Base-by-base conservation (phyloP, 2,329 filamentous ascomycete species). In the Phialophora verrucosa region DNA sequence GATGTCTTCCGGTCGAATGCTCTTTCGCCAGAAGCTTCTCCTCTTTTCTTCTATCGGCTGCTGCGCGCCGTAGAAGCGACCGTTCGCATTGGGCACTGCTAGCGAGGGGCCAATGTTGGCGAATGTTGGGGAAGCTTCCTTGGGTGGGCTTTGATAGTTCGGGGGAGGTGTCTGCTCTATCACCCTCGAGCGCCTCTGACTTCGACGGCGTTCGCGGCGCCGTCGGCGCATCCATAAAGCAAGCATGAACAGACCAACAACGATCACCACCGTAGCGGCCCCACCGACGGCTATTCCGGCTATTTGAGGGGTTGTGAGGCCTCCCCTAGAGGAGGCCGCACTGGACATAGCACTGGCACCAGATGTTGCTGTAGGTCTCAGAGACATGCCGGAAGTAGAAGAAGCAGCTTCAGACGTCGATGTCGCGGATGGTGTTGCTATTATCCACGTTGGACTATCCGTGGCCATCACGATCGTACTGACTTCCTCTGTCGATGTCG, bases 251-350 rank as follows among this genome's bases (percentile, higher is more conserved):
- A 84, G 73, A 4, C 78, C 79, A 31, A 86, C 72, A 5, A 81
- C 83, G 20, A 89, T 70, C 4, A 81, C 75, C 3, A 83, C 77
- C 1, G 82, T 82, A 4, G 83, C 84, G 4, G 82, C 80, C 11
- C 82, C 79, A 5, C 86, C 88, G 3, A 87, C 78, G 1, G 83
- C 79, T 65, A 90, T 87, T 6, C 87, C 88, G 20, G 82, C 83
- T 55, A 89, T 81, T 68, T 88, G 84, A 3, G 76, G 77, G 6
- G 78, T 78, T 25, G 73, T 74, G 38, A 81, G 74, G n/a, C 70
- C 62, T 44, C 35, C 17, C 47, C 54, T 56, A 6, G 54, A 44
- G 8, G 58, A 20, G 4, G 27, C 49, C 27, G 59, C 55, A 14
- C 57, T 29, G 14, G 62, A 38, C 35, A 58, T 56, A 29, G 58